Base-by-base conservation (phyloP, 352 stramenopile species). In the Globisporangium solare region DNA sequence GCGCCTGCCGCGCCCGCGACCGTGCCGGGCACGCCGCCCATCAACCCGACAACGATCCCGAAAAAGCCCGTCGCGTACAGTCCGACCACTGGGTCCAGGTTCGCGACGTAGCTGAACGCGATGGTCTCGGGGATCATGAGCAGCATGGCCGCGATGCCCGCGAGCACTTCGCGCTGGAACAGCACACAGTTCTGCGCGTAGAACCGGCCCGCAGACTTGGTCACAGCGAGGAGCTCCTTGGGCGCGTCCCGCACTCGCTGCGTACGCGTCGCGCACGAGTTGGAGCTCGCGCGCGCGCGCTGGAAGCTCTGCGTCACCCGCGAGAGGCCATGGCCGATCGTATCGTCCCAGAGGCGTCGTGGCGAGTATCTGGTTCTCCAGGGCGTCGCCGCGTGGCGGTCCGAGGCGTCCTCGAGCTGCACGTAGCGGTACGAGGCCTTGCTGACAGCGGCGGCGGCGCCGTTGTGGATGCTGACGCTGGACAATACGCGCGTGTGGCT, bases 61-160 rank as follows among this genome's bases (percentile, higher is more conserved):
- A 98, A 72, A 48, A 97, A 85, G 37, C 94, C 93, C 10, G 92
- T 97, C 15, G 92, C 94, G 73, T 97, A 97, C 0, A 98, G 67
- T 13, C 92, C 92, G 8, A 96, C 81, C 37, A 91, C 56, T 8
- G 90, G 90, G 50, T 86, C 75, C n/a, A 97, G 35, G 45, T 92
- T 91, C 32, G 90, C 90, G 2, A 95, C 87, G 52, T 96, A 98
- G 52, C 87, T 89, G 68, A 98, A 98, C 13, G 89, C 92, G 8
- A 98, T 76, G 1, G 91, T 93, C 74, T 98, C 92, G 0, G 92
- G 92, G 24, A 98, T 92, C 86, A 97, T 94, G 21, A 96, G 83
- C 45, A 98, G 73, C 68, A 83, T 89, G 5, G 96, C 89, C 1
- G 92, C 87, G 8, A 98, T 58, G 18, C 94, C 94, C 18, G 88